phyloP scores from a whole-genome alignment of 1,139 yeast species.

The Pneumocystis oryctolagi region DNA sequence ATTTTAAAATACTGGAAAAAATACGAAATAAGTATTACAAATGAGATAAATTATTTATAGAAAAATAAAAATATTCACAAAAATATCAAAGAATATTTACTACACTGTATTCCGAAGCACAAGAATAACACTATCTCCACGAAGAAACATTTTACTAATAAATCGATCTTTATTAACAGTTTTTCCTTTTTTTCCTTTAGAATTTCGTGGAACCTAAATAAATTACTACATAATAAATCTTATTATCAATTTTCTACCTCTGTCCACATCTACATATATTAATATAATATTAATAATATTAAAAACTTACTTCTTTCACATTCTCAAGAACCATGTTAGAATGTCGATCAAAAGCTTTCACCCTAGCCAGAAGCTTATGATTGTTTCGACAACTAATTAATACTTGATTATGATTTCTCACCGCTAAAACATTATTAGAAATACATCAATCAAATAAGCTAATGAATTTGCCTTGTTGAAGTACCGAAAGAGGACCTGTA shows the following conservation, averaged over 20 bases:
- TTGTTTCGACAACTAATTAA: slow-evolving; percentile 84
- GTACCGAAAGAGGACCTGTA: slow-evolving; percentile 80
- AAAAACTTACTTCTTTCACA: slow-evolving; percentile 50
- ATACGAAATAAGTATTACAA: background rate
- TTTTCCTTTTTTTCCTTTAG: slow-evolving; percentile 58
- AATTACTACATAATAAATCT: slow-evolving; percentile 32
- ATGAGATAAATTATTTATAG: background rate
- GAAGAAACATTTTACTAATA: slow-evolving; percentile 70
- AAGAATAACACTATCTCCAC: slow-evolving; percentile 91
- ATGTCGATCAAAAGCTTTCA: slow-evolving; percentile 91
- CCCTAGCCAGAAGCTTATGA: slow-evolving; percentile 77
- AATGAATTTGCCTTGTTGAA: slow-evolving; percentile 34
- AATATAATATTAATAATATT: background rate
- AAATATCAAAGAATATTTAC: background rate
- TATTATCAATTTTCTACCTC: background rate
- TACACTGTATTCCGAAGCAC: slow-evolving; percentile 37
- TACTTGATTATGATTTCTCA: slow-evolving; percentile 58
- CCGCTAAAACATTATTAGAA: slow-evolving; percentile 30
- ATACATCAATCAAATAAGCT: background rate
- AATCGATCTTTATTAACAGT: slow-evolving; percentile 67
- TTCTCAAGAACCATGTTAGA: slow-evolving; percentile 85
- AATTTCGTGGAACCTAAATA: slow-evolving; percentile 54
- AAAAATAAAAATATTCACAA: background rate
- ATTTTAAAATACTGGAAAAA: background rate
- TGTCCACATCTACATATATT: slow-evolving; percentile 3